These are phyloP conservation scores for Fraxinus baroniana DNA, from an alignment of 305 asterid species.

Conservation along the genomic window DNA sequence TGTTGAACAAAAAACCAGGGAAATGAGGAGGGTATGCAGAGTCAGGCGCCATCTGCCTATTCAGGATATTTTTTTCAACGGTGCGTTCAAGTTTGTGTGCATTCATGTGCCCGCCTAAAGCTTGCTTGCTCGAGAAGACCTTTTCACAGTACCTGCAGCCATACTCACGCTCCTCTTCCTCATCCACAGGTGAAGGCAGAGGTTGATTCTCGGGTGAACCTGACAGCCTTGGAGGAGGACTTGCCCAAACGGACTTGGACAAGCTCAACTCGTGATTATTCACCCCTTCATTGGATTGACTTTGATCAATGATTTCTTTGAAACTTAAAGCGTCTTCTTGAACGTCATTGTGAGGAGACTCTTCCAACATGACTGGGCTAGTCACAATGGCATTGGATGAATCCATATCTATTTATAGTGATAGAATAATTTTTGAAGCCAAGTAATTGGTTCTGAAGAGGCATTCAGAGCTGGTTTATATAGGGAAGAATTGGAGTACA, in stretches of 20 bases:
- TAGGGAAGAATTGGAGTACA: neutral
- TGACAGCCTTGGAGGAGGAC: neutral
- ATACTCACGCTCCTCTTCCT: constrained; percentile 17
- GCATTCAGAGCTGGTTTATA: constrained; percentile 16
- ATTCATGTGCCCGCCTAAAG: constrained; percentile 47
- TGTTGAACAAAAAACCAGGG: neutral
- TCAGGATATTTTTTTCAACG: constrained; percentile 13
- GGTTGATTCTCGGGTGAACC: neutral
- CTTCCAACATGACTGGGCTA: neutral
- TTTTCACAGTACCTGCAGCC: constrained; percentile 38
- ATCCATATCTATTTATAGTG: neutral
- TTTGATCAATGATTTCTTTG: neutral
- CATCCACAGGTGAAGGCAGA: neutral
- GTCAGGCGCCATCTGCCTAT: neutral
- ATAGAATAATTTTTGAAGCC: neutral
- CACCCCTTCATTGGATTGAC: neutral
- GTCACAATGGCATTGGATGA: neutral
- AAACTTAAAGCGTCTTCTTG: neutral
- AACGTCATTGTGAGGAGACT: neutral
- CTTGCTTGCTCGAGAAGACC: constrained; percentile 39
- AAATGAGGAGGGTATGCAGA: neutral
- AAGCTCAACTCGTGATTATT: neutral
- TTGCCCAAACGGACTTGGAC: neutral
- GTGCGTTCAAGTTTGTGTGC: constrained; percentile 41
- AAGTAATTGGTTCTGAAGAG: neutral